These are phyloP conservation scores for Dendryphion nanum DNA, from an alignment of 2,329 filamentous ascomycete genomes.

Conservation along the genomic window DNA sequence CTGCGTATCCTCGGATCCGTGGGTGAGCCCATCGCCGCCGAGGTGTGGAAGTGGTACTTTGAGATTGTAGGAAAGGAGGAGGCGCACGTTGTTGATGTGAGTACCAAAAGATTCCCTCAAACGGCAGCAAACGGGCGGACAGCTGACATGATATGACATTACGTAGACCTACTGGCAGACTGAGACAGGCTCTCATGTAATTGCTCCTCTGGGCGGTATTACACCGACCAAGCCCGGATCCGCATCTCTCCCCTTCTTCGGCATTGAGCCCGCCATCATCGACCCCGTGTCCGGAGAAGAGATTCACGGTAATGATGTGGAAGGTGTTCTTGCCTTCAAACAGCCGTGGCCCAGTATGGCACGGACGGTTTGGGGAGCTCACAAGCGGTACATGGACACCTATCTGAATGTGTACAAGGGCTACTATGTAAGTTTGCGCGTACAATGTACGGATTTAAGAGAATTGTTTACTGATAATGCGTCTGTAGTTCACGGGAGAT, in stretches of 20 bases:
- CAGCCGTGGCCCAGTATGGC: constrained; percentile 99
- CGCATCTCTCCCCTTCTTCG: constrained; percentile 95
- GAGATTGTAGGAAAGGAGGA: constrained; percentile 92
- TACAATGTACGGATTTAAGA: neutral
- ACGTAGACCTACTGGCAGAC: constrained; percentile 98
- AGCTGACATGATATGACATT: constrained; percentile 21
- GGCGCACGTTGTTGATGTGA: constrained; percentile 89
- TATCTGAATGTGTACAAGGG: constrained; percentile 98
- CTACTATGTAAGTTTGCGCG: constrained; percentile 75
- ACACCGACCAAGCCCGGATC: constrained; percentile 96
- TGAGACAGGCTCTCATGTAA: constrained; percentile 95
- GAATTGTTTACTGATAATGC: constrained; percentile 19
- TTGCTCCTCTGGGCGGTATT: constrained; percentile 86
- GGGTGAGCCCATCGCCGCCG: constrained; percentile 94
- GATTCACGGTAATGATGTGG: constrained; percentile 91
- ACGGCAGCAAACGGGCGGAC: no score
- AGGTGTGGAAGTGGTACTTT: constrained; percentile 99
- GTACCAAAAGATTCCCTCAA: no score
- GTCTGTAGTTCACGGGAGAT: constrained; percentile 80
- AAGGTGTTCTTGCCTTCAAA: constrained; percentile 96
- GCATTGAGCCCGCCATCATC: constrained; percentile 95
- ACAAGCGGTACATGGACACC: constrained; percentile 98
- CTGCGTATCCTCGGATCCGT: constrained; percentile 91
- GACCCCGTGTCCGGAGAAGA: constrained; percentile 94
- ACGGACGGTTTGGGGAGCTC: constrained; percentile 93